Evolutionary conservation across 108 stramenopile genomes (phyloP), one percentile per base, ranked within the genome.

Genomic region (Parietichytrium sp.): DNA sequence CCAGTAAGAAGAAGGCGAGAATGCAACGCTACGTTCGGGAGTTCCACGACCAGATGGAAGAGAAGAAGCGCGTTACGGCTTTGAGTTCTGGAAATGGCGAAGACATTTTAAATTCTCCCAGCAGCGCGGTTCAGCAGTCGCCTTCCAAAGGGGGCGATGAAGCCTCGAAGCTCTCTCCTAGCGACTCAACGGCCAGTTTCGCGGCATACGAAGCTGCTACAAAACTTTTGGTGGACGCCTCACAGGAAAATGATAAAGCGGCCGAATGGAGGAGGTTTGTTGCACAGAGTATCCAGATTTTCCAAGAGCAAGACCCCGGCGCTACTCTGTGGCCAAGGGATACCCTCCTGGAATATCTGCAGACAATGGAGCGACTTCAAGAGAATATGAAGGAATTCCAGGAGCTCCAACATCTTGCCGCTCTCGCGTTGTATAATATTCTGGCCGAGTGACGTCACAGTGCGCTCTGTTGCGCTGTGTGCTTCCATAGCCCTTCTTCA

Each of bases 331-430:
- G 61, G 61, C 61, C 61, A 6, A 33, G 61, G 6, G 61, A 72
- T 2, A 72, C 61, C 20, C 42, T 72, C 38, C 33, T 72, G 38
- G 20, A 72, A 1, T 72, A 72, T 20, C 61, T 72, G 42, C 61
- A 72, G 42, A 72, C 61, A n/a, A 72, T 72, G 61, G 61, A 72
- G 33, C 36, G 45, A 2, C 33, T 72, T 16, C 61, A 72, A 20
- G 61, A 72, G 42, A 72, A 72, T 20, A 16, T 72, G 8, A 72
- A 72, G 61, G 61, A 72, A 42, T 42, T 45, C 61, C 61, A 72
- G 0, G 61, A 72, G 61, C 61, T 72, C 6, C 61, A 72, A 42
- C 61, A 72, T 72, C 61, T 72, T 72, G 61, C 61, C 45, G 45
- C 33, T 7, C 23, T n/a, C 23, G 61, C 33, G 16, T 42, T 72